Evolutionary conservation across 768 basidiomycete genomes (phyloP).

Genomic region (Agaricus sinodeliciosus): DNA sequence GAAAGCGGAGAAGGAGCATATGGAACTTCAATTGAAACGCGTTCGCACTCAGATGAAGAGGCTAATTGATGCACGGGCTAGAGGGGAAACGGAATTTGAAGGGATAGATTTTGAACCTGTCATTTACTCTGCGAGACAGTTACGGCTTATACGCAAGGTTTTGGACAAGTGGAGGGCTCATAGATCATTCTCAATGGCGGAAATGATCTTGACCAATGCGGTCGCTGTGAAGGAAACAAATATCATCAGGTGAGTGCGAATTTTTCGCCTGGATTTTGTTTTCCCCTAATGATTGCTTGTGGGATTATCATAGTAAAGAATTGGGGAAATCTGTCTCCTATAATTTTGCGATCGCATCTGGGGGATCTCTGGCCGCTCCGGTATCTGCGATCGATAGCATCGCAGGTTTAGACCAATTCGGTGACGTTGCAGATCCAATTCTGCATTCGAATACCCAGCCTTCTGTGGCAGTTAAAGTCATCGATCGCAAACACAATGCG

Average conservation of each 20-base stretch:
- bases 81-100: slow-evolving; percentile 67
- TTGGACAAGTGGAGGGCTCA: slow-evolving; percentile 83
- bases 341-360: slow-evolving; percentile 89
- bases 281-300: slow-evolving; percentile 1
- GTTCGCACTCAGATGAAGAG: slow-evolving; percentile 81
- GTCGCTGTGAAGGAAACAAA: slow-evolving; percentile 92
- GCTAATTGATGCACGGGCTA: slow-evolving; percentile 66
- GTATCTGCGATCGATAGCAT: slow-evolving; percentile 80
- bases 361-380: slow-evolving; percentile 71
- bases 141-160: slow-evolving; percentile 76
- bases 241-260: slow-evolving; percentile 63
- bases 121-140: slow-evolving; percentile 76
- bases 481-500: slow-evolving; percentile 82
- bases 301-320: slow-evolving; percentile 55
- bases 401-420: slow-evolving; percentile 85
- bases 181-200: slow-evolving; percentile 88
- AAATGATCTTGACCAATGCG: slow-evolving; percentile 77
- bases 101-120: slow-evolving; percentile 67
- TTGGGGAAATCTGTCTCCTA: slow-evolving; percentile 83
- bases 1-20: slow-evolving; percentile 86
- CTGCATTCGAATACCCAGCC: slow-evolving; percentile 72
- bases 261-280: not conserved
- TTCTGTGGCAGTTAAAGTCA: slow-evolving; percentile 82
- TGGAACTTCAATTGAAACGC: slow-evolving; percentile 81
- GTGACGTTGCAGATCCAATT: slow-evolving; percentile 83